Evolutionary conservation across 1,139 yeast species (phyloP), one percentile per base, ranked within the genome.

Genomic region (Yamadazyma oceani): DNA sequence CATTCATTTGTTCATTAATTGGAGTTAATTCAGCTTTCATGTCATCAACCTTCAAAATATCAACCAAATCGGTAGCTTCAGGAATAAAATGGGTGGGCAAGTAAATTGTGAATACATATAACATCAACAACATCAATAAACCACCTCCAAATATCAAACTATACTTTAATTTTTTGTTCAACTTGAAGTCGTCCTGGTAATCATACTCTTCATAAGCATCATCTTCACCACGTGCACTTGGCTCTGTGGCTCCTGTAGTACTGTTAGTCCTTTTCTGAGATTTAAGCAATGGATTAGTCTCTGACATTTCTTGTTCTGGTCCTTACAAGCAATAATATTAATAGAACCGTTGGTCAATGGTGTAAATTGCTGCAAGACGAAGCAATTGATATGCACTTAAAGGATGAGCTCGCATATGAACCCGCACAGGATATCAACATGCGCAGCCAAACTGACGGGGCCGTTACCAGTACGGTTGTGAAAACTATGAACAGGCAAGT

Each of bases 41-140:
- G 4, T 56, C 55, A 2, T 53, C 41, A n/a, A 70, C 52, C 40
- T 58, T 54, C 2, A 44, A 38, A 15, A 70, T 58, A 1, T 57
- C 62, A 0, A 48, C 42, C 27, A 70, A 55, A 4, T 50, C 53
- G 6, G 51, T 52, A 3, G 64, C 53, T 33, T 59, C 54, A 0
- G 76, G 76, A 10, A 69, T 62, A 43, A 61, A 70, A 30, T 50
- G 38, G 29, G 41, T 49, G 0, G 76, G 76, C 26, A 70, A 51
- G 38, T 48, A 54, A 25, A 62, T 44, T 17, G 64, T 60, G 48
- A 70, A 62, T n/a, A 66, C 43, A 45, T 60, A 68, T 12, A 66
- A 47, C 0, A 46, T 24, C 1, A 42, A 46, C 4, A 58, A 26
- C 4, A 60, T 44, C 4, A 56, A 30, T 2, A 57, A 17, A 1